Percentiles rank a stretch among this genome's conserved stretches.
phyloP scores from a whole-genome alignment of 2,329 filamentous ascomycete genomes.

The Raffaelea albimanens region DNA sequence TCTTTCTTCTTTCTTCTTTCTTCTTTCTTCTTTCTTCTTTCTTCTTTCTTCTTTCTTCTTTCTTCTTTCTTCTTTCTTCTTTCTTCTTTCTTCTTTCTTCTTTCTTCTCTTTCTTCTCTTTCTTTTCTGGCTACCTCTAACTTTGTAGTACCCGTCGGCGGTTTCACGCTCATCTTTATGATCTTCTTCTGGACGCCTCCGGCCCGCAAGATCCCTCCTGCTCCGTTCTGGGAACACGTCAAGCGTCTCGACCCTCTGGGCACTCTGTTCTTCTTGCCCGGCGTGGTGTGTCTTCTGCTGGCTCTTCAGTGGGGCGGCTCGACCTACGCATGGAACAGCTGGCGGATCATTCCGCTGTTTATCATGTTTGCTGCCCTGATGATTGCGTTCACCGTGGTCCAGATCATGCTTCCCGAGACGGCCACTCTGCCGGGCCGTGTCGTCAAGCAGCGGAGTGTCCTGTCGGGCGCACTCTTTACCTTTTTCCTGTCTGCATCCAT shows the following conservation, averaged over 20 bases:
- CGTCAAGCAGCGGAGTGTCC: conserved; percentile 45
- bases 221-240: conserved; percentile 31
- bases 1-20: no score
- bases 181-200: conserved; percentile 38
- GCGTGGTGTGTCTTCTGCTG: conserved; percentile 49
- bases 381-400: conserved; percentile 38
- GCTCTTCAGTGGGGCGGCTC: conserved; percentile 56
- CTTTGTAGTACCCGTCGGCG: conserved; percentile 36
- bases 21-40: no score
- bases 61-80: no score
- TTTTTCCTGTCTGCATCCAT: conserved; percentile 39
- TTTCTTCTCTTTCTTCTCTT: no score
- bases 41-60: no score
- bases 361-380: conserved; percentile 37
- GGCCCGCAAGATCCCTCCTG: conserved; percentile 18
- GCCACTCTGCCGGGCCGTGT: conserved; percentile 48
- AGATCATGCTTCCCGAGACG: conserved; percentile 42
- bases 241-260: conserved; percentile 49
- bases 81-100: no score
- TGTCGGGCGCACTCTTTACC: conserved; percentile 35
- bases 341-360: conserved; percentile 45
- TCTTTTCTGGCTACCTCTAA: no score
- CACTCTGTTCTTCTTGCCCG: conserved; percentile 49
- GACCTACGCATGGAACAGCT: conserved; percentile 40
- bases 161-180: conserved; percentile 37